These are phyloP conservation scores for Pythium volutum DNA, from an alignment of 352 stramenopile genomes.

Conservation along the genomic window DNA sequence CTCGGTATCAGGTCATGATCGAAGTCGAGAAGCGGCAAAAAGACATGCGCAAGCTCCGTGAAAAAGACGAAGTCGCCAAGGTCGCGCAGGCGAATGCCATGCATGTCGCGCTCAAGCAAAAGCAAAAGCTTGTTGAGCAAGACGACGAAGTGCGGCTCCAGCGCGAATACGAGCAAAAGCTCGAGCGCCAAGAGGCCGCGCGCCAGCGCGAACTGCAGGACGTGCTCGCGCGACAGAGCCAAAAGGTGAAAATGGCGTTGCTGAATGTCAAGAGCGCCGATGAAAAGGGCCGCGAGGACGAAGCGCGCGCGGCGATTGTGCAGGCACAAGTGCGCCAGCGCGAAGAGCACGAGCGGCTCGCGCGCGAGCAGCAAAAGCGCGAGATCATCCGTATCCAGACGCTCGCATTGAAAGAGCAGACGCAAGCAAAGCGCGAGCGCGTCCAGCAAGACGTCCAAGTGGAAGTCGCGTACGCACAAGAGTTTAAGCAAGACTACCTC, in stretches of 20 bases:
- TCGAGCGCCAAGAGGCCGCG: constrained; percentile 43
- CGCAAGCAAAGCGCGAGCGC: constrained; percentile 35
- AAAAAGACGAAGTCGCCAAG: constrained; percentile 40
- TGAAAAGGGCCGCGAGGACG: constrained; percentile 56
- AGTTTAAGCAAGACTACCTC: constrained; percentile 45
- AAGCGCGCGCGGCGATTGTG: constrained; percentile 37
- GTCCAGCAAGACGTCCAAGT: constrained; percentile 27
- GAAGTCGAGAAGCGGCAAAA: constrained; percentile 47
- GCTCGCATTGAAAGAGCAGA: constrained; percentile 41
- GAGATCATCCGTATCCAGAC: constrained; percentile 33
- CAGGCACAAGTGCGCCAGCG: constrained; percentile 39
- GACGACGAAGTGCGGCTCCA: constrained; percentile 43
- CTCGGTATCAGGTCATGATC: constrained; percentile 37
- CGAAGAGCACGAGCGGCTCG: constrained; percentile 35
- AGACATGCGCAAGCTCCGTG: constrained; percentile 39
- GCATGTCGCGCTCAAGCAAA: constrained; percentile 50
- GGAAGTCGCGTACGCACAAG: constrained; percentile 40
- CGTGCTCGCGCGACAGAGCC: constrained; percentile 48
- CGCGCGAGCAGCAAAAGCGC: constrained; percentile 32
- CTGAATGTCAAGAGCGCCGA: constrained; percentile 61
- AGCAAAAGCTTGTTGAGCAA: constrained; percentile 35
- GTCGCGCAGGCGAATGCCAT: constrained; percentile 50
- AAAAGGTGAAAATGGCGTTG: constrained; percentile 52
- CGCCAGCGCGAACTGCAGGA: constrained; percentile 43
- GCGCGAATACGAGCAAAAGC: constrained; percentile 44